Base-by-base conservation (phyloP, 75 land plant species). In the Cupressus sempervirens region DNA sequence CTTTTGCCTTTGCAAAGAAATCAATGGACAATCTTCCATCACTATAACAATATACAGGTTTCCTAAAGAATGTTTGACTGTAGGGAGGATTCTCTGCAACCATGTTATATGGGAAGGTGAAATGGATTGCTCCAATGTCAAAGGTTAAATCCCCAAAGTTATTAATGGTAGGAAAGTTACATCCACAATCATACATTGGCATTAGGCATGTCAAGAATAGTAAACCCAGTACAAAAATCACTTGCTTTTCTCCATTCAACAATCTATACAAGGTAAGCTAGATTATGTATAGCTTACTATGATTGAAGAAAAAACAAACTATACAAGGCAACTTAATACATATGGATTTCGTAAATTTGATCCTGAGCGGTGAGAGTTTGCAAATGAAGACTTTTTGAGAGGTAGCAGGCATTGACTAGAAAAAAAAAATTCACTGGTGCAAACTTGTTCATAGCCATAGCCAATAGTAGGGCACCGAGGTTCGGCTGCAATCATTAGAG, bases 401-500 rank as follows among this genome's bases (percentile, higher is more conserved):
- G 93, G 85, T 50, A 58, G 86, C 35, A 88, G 90, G 83, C 92
- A 91, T 79, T 83, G 88, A 16, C 90, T 95, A 46, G n/a, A n/a
- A n/a, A n/a, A 95, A 92, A 87, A 92, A 90, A 86, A 95, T 95
- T 38, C 95, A 93, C 68, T 82, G 97, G 13, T 58, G 93, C 18
- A 95, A 95, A 83, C 95, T 95, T 2, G 88, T 92, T 73, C 92
- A 91, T 68, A 91, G 91, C 88, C 92, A 91, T 80, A 92, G 93
- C 83, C 67, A 88, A 6, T 90, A 89, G 26, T 89, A 91, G 34
- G 82, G 85, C 7, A 90, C 91, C 20, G 89, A 86, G 80, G 13
- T 81, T 48, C 93, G 89, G n/a, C 34, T 95, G n/a, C 88, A 94
- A 45, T 84, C 84, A 11, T 13, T 94, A 26, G 87, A 84, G 53